These are phyloP conservation scores for Escovopsis weberi DNA, from an alignment of 2,329 filamentous ascomycete genomes.

Conservation along the genomic window DNA sequence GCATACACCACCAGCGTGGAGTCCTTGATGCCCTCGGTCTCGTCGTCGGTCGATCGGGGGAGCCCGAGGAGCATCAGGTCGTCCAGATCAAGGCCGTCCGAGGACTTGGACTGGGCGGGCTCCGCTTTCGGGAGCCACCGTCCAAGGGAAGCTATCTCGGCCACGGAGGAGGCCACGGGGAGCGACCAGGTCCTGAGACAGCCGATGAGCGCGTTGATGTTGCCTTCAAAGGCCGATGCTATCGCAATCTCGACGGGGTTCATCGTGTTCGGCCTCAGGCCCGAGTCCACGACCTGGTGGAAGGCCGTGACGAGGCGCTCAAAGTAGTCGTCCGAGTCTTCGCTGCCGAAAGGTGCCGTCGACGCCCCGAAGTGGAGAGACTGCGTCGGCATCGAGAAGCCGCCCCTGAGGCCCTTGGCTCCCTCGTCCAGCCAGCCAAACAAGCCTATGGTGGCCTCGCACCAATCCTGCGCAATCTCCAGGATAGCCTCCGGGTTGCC, in stretches of 20 bases:
- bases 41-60: conserved; percentile 42
- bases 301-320: conserved; percentile 60
- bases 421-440: conserved; percentile 87
- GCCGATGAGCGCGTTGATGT: conserved; percentile 59
- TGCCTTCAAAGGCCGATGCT: conserved; percentile 70
- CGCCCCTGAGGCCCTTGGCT: conserved; percentile 30
- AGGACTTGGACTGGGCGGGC: conserved; percentile 30
- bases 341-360: conserved; percentile 21
- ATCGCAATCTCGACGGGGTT: conserved; percentile 68
- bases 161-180: conserved; percentile 60
- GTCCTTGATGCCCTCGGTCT: conserved; percentile 55
- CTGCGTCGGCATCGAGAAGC: conserved; percentile 18
- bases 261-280: conserved; percentile 63
- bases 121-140: conserved; percentile 54
- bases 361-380: conserved; percentile 22
- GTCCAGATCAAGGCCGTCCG: conserved; percentile 62
- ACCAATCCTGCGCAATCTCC: conserved; percentile 73
- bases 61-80: conserved; percentile 73
- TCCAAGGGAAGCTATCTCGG: conserved; percentile 70
- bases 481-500: conserved; percentile 65
- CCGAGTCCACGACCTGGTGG: conserved; percentile 49
- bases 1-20: conserved; percentile 67
- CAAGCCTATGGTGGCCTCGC: conserved; percentile 71
- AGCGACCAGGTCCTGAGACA: conserved; percentile 71
- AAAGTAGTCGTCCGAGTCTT: conserved; percentile 53